Evolutionary conservation across 768 basidiomycete species (phyloP), one percentile per base, ranked within the genome.

Genomic region (Boletus subparvulus): DNA sequence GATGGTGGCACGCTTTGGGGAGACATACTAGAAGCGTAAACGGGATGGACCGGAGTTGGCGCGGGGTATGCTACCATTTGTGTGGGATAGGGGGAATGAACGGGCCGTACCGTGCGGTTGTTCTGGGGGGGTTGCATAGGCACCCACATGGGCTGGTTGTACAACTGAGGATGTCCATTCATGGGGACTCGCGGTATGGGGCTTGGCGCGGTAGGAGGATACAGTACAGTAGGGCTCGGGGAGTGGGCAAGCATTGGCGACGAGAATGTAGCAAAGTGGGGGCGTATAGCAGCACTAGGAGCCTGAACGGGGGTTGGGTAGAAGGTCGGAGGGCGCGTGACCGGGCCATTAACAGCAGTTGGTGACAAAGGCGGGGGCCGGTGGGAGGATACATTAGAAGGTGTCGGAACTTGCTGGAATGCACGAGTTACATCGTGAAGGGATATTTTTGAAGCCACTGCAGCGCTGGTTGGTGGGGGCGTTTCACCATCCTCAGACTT

Each of bases 401-500:
- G 78, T 7, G 83, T 74, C 4, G 91, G 91, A 28, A 93, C 92
- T 71, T 87, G 87, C 66, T 94, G 92, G 74, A 94, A 94, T 21
- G 91, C 90, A 55, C 88, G 84, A 13, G 88, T 91, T 35, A 92
- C 90, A 53, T 94, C 92, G 54, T 87, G 85, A 39, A 87, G 73
- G 4, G 90, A 90, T 83, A 92, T 89, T 40, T 88, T 84, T 17
- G 86, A 86, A 26, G 88, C 81, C 14, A 70, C 64, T 24, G 82
- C 77, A 28, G 80, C 73, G 21, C 83, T 76, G 6, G 80, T 75
- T 24, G 87, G 84, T 14, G 89, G 89, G 3, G 90, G 88, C 3
- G 88, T 90, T 68, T 85, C 86, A 19, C 89, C 91, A 62, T 89
- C 90, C 67, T 92, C 91, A 12, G 90, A 89, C 68, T 92, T 93